These are phyloP conservation scores for Lepidium sativum DNA, from an alignment of 345 rosid species.

Conservation along the genomic window DNA sequence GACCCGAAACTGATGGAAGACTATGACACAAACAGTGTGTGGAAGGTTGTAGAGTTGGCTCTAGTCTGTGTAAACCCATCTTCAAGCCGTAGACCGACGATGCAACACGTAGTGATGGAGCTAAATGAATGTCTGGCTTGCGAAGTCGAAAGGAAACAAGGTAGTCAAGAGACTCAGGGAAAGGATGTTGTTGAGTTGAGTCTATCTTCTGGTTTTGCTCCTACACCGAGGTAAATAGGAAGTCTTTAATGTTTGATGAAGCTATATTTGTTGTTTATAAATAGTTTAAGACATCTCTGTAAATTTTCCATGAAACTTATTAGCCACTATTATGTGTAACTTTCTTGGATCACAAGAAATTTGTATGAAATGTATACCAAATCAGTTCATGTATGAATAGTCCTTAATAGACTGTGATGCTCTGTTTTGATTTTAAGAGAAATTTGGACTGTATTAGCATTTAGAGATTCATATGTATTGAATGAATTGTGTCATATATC, in stretches of 20 bases:
- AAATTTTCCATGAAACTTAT: neutral
- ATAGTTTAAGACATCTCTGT: neutral
- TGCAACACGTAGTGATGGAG: conserved; percentile 30
- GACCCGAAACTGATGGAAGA: conserved; percentile 34
- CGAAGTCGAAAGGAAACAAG: conserved; percentile 25
- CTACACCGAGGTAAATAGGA: conserved; percentile 2
- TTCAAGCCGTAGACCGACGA: conserved; percentile 28
- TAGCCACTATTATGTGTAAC: neutral
- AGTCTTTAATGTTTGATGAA: neutral
- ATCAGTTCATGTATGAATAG: too few relatives aligned
- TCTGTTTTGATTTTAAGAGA: too few relatives aligned
- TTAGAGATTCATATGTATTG: too few relatives aligned
- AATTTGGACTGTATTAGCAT: too few relatives aligned
- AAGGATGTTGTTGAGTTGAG: neutral
- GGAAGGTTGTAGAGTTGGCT: conserved; percentile 43
- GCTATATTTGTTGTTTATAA: neutral
- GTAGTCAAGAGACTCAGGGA: neutral
- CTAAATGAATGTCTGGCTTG: conserved; percentile 29
- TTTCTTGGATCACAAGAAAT: neutral
- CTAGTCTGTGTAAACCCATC: conserved; percentile 28
- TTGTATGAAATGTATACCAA: neutral
- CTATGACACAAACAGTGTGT: conserved; percentile 28
- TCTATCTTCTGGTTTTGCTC: neutral
- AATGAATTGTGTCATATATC: too few relatives aligned
- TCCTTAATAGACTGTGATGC: too few relatives aligned